Evolutionary conservation across 2,329 filamentous ascomycete species (phyloP).

Genomic region (Aspergillus aculeatus): DNA sequence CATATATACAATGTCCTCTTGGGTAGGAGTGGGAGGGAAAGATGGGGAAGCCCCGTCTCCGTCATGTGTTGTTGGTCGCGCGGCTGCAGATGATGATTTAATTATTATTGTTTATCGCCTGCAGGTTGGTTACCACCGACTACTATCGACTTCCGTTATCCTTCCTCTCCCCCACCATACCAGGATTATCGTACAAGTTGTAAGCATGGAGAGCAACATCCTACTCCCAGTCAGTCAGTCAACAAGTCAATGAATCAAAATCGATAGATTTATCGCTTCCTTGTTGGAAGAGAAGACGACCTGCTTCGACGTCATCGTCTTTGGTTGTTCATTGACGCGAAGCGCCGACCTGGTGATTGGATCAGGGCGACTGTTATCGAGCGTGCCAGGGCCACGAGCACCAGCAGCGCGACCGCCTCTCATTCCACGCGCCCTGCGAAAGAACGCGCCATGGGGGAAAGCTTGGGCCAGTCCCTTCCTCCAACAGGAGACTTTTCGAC

Average conservation of each 20-base stretch:
- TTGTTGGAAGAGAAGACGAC: background rate
- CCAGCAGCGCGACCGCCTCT: constrained; percentile 18
- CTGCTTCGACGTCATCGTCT: no score
- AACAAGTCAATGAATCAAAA: background rate
- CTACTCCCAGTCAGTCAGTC: background rate
- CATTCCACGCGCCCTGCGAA: constrained; percentile 25
- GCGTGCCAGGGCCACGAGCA: constrained; percentile 5
- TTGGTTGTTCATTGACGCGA: constrained; percentile 12
- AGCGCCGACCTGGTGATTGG: constrained; percentile 18
- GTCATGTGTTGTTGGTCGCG: constrained; percentile 2
- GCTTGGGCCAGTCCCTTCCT: constrained; percentile 16
- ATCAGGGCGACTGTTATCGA: constrained; percentile 13
- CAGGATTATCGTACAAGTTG: background rate
- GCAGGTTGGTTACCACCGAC: background rate
- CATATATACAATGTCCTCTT: no score
- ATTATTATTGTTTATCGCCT: constrained; percentile 5
- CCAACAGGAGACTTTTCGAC: constrained; percentile 10
- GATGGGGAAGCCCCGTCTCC: background rate
- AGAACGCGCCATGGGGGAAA: constrained; percentile 16
- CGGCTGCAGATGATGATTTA: background rate
- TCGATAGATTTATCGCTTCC: background rate
- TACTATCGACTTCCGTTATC: constrained; percentile 1
- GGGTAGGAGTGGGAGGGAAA: background rate
- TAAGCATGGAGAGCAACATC: background rate
- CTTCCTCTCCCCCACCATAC: background rate